Conservation (phyloP, 2,329 filamentous ascomycete genomes). For the Botrytis cinerea region DNA sequence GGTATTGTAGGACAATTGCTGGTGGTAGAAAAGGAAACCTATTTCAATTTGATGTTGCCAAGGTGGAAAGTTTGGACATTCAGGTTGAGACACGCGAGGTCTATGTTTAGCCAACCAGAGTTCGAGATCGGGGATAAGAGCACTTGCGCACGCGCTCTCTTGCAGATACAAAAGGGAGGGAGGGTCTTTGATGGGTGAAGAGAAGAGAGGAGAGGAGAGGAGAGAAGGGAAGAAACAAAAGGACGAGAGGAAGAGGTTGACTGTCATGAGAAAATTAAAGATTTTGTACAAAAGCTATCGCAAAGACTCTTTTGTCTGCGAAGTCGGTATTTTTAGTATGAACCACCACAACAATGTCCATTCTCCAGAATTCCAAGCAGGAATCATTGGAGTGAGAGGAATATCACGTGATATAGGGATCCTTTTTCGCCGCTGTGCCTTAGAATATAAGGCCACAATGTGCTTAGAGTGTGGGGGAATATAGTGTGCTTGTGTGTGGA, state of each 20-base stretch:
- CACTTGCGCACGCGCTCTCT: slow-evolving; percentile 19
- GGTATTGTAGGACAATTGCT: slow-evolving; percentile 30
- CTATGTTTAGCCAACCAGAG: slow-evolving; percentile 10
- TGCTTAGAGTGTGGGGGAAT: background rate
- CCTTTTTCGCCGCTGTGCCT: background rate
- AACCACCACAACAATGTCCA: background rate
- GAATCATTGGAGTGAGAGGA: too few species aligned
- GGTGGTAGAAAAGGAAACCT: slow-evolving; percentile 26
- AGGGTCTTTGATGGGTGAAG: background rate
- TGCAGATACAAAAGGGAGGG: slow-evolving; percentile 12
- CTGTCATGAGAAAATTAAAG: background rate
- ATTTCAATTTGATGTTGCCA: slow-evolving; percentile 33
- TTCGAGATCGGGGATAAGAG: slow-evolving; percentile 17
- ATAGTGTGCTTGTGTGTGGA: background rate
- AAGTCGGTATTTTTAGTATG: background rate
- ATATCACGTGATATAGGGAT: background rate
- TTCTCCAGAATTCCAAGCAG: background rate
- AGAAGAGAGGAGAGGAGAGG: background rate
- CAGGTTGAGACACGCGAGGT: slow-evolving; percentile 23
- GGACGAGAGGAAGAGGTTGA: background rate
- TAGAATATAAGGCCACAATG: too few species aligned
- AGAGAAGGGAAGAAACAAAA: background rate
- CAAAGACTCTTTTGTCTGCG: background rate
- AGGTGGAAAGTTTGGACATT: slow-evolving; percentile 37
- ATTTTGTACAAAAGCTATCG: background rate